Percentiles rank a stretch among this genome's conserved stretches.
Conservation (phyloP, 208 protist species). For the Crithidia bombi region DNA sequence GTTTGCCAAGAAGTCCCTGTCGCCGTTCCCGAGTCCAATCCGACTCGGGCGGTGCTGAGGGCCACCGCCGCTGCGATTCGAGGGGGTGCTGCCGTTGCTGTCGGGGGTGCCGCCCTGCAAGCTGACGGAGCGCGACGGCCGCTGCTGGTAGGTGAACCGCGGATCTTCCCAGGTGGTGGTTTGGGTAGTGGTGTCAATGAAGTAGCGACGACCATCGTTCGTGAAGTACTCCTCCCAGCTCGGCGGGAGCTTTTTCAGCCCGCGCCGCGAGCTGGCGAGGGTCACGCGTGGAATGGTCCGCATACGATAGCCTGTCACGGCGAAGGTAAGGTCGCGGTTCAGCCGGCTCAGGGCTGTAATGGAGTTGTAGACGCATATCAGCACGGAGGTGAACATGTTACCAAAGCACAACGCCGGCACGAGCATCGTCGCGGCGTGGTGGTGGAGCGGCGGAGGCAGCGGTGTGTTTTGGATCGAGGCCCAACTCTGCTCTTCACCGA, state of each 20-base stretch:
- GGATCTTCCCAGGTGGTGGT: constrained; percentile 75
- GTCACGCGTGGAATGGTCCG: constrained; percentile 73
- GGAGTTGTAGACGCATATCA: constrained; percentile 89
- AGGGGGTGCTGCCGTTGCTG: constrained; percentile 5
- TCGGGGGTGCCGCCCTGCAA: constrained; percentile 6
- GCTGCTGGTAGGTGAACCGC: constrained; percentile 34
- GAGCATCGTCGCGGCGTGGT: constrained; percentile 79
- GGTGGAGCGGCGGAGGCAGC: constrained; percentile 72
- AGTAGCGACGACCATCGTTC: constrained; percentile 75
- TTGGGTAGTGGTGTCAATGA: constrained; percentile 65
- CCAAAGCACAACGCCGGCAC: constrained; percentile 76
- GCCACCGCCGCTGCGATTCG: constrained; percentile 2
- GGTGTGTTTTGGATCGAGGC: constrained; percentile 77
- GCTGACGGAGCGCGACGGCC: constrained; percentile 21
- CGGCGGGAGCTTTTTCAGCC: constrained; percentile 48
- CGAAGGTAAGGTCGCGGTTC: constrained; percentile 72
- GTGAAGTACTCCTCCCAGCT: constrained; percentile 85
- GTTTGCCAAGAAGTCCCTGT: constrained; percentile 50
- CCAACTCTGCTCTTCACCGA: constrained; percentile 69
- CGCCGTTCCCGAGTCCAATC: constrained; percentile 49
- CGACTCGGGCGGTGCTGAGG: constrained; percentile 35
- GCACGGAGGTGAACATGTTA: constrained; percentile 80
- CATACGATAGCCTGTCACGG: constrained; percentile 72
- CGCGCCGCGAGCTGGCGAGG: constrained; percentile 44
- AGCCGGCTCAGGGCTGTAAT: constrained; percentile 67